Conservation (phyloP, 306 rosid species). For the Comarum palustre region DNA sequence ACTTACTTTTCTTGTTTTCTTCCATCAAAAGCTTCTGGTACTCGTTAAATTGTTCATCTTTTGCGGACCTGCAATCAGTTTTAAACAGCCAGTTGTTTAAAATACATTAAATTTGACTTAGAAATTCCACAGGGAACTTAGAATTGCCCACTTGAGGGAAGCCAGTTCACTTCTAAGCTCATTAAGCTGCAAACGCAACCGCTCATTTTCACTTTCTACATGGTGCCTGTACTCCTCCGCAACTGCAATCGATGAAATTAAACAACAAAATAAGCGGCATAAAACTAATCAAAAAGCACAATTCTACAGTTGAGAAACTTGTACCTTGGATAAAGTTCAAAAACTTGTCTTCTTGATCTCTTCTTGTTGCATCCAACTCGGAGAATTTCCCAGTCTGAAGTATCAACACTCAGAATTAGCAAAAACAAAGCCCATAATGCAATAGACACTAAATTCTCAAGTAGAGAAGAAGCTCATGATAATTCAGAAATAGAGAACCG, state of each 20-base stretch:
- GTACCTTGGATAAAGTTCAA: conserved; percentile 57
- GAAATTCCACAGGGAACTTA: not conserved
- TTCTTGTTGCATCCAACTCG: conserved; percentile 48
- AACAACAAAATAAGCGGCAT: not conserved
- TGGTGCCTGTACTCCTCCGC: conserved; percentile 73
- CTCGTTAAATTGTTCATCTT: conserved; percentile 46
- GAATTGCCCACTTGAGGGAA: conserved; percentile 53
- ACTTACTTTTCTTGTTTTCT: conserved; percentile 66
- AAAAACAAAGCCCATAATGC: not conserved
- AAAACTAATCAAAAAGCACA: not conserved
- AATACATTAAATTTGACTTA: conserved; percentile 12
- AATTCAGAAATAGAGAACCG: conserved; percentile 34
- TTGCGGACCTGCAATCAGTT: conserved; percentile 48
- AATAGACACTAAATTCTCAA: not conserved
- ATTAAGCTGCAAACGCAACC: conserved; percentile 46
- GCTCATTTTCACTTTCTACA: conserved; percentile 55
- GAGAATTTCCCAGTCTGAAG: conserved; percentile 54
- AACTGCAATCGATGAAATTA: conserved; percentile 44
- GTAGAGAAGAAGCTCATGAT: not conserved
- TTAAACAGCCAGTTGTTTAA: conserved; percentile 13
- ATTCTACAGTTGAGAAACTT: conserved; percentile 8
- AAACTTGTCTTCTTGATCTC: conserved; percentile 75
- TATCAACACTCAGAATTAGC: conserved; percentile 13
- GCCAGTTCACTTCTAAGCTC: conserved; percentile 64
- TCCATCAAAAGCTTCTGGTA: conserved; percentile 53